A percentile compares a stretch with the other conserved stretches of the same genome.
Conservation (phyloP, 2,329 filamentous ascomycete species). For the Curvularia sp. region DNA sequence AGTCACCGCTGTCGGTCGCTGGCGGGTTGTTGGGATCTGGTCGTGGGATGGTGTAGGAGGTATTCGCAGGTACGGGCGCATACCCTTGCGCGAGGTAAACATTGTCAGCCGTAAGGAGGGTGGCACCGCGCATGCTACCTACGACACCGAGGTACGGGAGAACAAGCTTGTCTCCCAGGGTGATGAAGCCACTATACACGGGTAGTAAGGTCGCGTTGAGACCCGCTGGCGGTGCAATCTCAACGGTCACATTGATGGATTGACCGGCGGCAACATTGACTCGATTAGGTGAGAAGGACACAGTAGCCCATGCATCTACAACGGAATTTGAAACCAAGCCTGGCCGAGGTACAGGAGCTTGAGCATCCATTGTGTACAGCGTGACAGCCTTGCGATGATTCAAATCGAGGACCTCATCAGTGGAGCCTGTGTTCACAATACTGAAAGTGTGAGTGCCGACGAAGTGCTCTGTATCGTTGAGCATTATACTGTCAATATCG, state of each 20-base stretch:
- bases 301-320: conserved; percentile 18
- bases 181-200: conserved; percentile 34
- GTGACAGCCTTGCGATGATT: conserved; percentile 27
- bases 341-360: conserved; percentile 2
- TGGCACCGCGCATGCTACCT: conserved; percentile 23
- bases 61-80: conserved; percentile 13
- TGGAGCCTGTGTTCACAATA: conserved; percentile 20
- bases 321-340: conserved; percentile 14
- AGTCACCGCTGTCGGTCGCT: conserved; percentile 7
- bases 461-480: conserved; percentile 37
- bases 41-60: conserved; percentile 17
- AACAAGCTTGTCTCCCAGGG: conserved; percentile 16
- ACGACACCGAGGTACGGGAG: conserved; percentile 33
- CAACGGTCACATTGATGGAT: neutral
- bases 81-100: conserved; percentile 23
- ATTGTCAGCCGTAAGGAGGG: conserved; percentile 4
- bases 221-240: neutral
- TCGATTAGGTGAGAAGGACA: conserved; percentile 19
- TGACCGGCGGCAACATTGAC: conserved; percentile 29
- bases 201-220: conserved; percentile 26
- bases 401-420: conserved; percentile 4
- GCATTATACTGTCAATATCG: conserved; percentile 24
- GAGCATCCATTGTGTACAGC: conserved; percentile 21
- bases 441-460: conserved; percentile 31
- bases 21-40: conserved; percentile 21